These are phyloP conservation scores for Diaporthe eres DNA, from an alignment of 2,329 filamentous ascomycete species.

Conservation along the genomic window DNA sequence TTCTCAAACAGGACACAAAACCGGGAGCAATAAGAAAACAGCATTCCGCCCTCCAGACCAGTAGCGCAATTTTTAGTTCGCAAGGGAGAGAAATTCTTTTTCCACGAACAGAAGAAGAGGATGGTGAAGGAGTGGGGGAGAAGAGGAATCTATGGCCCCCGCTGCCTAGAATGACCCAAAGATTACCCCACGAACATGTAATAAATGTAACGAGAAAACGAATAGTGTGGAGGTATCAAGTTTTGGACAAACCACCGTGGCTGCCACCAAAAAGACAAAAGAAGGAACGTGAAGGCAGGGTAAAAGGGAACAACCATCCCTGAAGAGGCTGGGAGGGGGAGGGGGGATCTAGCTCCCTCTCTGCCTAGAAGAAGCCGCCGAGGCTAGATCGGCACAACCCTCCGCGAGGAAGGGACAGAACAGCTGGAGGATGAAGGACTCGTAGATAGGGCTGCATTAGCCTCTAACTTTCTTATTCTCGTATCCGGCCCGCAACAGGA, in stretches of 20 bases:
- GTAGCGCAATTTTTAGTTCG: conserved; percentile 3
- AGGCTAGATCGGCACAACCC: conserved; percentile 2
- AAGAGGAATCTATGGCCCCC: background rate
- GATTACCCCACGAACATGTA: background rate
- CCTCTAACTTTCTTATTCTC: conserved; percentile 4
- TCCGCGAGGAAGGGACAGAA: background rate
- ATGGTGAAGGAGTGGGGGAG: background rate
- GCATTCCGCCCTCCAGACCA: background rate
- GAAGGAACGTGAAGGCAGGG: background rate
- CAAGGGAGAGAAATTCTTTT: conserved; percentile 7
- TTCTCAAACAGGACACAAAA: background rate
- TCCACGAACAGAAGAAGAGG: conserved; percentile 5
- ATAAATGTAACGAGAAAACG: background rate
- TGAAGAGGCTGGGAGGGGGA: background rate
- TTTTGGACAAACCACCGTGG: background rate
- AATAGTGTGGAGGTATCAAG: conserved; percentile 8
- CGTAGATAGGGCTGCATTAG: conserved; percentile 34
- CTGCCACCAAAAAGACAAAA: background rate
- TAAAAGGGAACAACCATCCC: background rate
- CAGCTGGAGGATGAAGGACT: conserved; percentile 2
- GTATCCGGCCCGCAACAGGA: conserved; percentile 1
- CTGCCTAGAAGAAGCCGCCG: background rate
- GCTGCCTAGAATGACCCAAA: conserved; percentile 10
- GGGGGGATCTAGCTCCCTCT: conserved; percentile 18
- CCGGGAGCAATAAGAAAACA: background rate